Base-by-base conservation (phyloP, 2,329 filamentous ascomycete genomes). In the Thermoascus crustaceus region DNA sequence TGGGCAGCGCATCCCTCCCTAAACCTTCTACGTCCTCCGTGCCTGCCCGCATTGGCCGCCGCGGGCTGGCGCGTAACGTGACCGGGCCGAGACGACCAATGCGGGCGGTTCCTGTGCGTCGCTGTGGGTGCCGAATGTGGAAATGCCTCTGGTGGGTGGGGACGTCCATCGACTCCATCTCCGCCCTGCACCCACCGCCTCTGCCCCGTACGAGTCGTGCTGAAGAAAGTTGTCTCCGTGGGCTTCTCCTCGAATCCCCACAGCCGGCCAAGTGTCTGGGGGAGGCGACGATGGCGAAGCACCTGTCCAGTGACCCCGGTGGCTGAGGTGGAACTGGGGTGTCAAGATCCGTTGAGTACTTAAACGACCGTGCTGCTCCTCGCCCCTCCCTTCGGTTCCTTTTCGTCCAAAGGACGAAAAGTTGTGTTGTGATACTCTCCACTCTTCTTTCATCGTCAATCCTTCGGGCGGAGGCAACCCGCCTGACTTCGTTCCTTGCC, bases 331-430 rank as follows among this genome's bases (percentile, higher is more conserved):
- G 35, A 38, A 46, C 44, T 42, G 43, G 46, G 47, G 44, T 10
- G 23, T 17, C 24, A 26, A 7, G n/a, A 13, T 29, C 26, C n/a
- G 6, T 6, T 11, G 22, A 30, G 23, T 53, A 55, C 49, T 57
- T 57, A 58, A 58, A 47, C 46, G 40, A 47, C 48, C 45, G 40
- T 42, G 18, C 10, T n/a, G 23, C 23, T 25, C 8, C 22, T 17
- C 24, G 14, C 22, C 23, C 23, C 22, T 17, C 23, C 22, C 30
- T 13, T 14, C 30, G 30, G 30, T 32, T 10, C 18, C n/a, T 23
- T 32, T 33, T 33, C 31, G 31, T 33, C 31, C 31, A 13, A 16
- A 22, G 31, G 31, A 33, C 31, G 31, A 23, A 33, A 33, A 39
- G 19, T 33, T 22, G 21, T 13, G 19, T n/a, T 25, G 9, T 16